Conservation (phyloP, 2,329 filamentous ascomycete species). For the Penicillium sp. region DNA sequence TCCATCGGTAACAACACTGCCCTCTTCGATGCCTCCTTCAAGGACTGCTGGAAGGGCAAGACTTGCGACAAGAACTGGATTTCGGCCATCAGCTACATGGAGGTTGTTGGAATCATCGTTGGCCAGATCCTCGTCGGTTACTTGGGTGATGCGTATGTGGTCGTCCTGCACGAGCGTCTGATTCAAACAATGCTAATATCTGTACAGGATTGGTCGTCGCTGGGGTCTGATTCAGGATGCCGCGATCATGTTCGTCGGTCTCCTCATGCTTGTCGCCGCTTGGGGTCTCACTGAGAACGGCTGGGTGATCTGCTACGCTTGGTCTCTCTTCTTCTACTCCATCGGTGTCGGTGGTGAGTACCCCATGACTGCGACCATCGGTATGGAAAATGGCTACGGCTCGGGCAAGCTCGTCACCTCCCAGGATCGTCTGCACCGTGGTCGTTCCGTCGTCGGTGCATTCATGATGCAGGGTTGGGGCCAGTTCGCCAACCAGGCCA, state of each 20-base stretch:
- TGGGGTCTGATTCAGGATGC: conserved; percentile 97
- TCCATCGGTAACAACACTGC: conserved; percentile 90
- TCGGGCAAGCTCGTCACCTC: conserved; percentile 83
- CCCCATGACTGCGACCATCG: conserved; percentile 92
- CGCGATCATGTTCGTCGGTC: conserved; percentile 87
- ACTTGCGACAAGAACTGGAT: conserved; percentile 81
- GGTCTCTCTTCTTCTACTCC: conserved; percentile 89
- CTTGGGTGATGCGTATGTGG: conserved; percentile 65
- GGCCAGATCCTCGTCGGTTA: conserved; percentile 90
- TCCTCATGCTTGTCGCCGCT: conserved; percentile 85
- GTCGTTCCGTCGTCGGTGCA: conserved; percentile 90
- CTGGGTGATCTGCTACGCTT: conserved; percentile 96
- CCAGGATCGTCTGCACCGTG: conserved; percentile 91
- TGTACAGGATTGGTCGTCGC: conserved; percentile 76
- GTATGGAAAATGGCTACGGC: conserved; percentile 85
- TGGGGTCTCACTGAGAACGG: conserved; percentile 87
- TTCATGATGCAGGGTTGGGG: conserved; percentile 99
- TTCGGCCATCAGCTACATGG: conserved; percentile 82
- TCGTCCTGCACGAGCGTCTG: background rate
- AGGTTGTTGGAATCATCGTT: conserved; percentile 91
- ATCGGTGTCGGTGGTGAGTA: conserved; percentile 75
- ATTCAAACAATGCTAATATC: background rate
- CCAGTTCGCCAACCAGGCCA: conserved; percentile 88
- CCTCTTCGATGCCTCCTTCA: conserved; percentile 75
- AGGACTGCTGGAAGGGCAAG: conserved; percentile 71